Evolutionary conservation across 2,329 filamentous ascomycete species (phyloP).

Genomic region (Phialophora verrucosa): DNA sequence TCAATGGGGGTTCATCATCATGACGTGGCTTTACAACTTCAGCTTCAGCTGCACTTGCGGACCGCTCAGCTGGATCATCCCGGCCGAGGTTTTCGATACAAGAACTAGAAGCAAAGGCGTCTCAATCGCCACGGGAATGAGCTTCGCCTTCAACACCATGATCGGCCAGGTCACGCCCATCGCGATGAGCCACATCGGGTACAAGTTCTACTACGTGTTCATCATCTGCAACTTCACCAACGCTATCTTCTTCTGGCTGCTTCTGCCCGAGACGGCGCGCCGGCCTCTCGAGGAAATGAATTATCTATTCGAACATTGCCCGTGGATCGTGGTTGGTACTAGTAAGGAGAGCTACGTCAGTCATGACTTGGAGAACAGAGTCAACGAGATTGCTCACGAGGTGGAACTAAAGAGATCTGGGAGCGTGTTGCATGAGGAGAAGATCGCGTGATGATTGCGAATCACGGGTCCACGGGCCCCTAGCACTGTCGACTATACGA

Average conservation of each 20-base stretch:
- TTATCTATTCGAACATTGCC: conserved; percentile 68
- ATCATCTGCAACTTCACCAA: conserved; percentile 72
- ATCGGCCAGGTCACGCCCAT: conserved; percentile 70
- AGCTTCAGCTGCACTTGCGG: conserved; percentile 74
- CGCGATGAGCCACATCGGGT: conserved; percentile 62
- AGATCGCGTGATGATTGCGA: conserved; percentile 6
- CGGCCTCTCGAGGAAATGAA: conserved; percentile 70
- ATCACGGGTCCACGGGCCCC: neutral
- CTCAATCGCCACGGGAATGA: conserved; percentile 73
- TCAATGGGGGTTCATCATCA: conserved; percentile 75
- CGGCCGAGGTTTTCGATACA: conserved; percentile 75
- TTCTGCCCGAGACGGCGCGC: conserved; percentile 67
- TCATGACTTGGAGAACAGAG: conserved; percentile 64
- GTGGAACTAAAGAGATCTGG: conserved; percentile 25
- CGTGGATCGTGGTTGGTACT: conserved; percentile 66
- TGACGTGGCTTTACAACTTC: conserved; percentile 83
- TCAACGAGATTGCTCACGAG: conserved; percentile 64
- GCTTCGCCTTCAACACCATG: conserved; percentile 78
- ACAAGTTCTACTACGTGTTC: conserved; percentile 66
- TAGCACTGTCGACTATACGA: neutral
- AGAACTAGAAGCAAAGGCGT: conserved; percentile 76
- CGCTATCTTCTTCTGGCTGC: conserved; percentile 69
- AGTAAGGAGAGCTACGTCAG: conserved; percentile 59
- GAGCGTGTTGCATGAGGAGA: conserved; percentile 35
- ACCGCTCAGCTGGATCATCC: conserved; percentile 66